A percentile compares a stretch with the other conserved stretches of the same genome.
phyloP scores from a whole-genome alignment of 345 rosid genomes.

The Citrus trifoliata region DNA sequence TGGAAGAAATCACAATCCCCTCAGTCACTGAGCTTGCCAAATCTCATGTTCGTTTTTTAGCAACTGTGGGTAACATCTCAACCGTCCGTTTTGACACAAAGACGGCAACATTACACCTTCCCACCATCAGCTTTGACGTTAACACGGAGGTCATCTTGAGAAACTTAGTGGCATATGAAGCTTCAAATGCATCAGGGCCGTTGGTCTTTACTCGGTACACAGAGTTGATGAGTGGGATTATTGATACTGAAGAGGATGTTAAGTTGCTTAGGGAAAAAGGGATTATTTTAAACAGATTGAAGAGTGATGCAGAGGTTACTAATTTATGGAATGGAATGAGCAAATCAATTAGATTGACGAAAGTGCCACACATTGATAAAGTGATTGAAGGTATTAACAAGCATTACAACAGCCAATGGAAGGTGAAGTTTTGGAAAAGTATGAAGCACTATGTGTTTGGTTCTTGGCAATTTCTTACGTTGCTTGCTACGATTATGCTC shows the following conservation, averaged over 20 bases:
- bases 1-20: constrained; percentile 76
- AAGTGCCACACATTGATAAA: constrained; percentile 56
- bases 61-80: constrained; percentile 23
- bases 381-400: constrained; percentile 68
- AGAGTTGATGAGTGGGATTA: constrained; percentile 70
- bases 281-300: constrained; percentile 7
- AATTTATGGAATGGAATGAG: constrained; percentile 79
- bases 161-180: constrained; percentile 5
- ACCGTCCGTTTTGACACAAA: constrained; percentile 45
- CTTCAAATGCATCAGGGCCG: constrained; percentile 33
- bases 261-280: constrained; percentile 62
- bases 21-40: constrained; percentile 40
- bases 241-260: constrained; percentile 59
- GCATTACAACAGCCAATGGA: constrained; percentile 53
- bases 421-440: constrained; percentile 40
- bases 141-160: constrained; percentile 53
- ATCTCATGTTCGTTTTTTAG: constrained; percentile 18
- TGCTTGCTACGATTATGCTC: constrained; percentile 45
- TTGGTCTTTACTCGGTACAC: constrained; percentile 53
- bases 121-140: constrained; percentile 50
- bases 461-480: constrained; percentile 63
- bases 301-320: constrained; percentile 60
- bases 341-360: constrained; percentile 57
- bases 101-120: constrained; percentile 40
- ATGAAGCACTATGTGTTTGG: constrained; percentile 43